A percentile compares a stretch with the other conserved stretches of the same genome.
phyloP scores from a whole-genome alignment of 257 asterid species.

The Penstemon newberryi region DNA sequence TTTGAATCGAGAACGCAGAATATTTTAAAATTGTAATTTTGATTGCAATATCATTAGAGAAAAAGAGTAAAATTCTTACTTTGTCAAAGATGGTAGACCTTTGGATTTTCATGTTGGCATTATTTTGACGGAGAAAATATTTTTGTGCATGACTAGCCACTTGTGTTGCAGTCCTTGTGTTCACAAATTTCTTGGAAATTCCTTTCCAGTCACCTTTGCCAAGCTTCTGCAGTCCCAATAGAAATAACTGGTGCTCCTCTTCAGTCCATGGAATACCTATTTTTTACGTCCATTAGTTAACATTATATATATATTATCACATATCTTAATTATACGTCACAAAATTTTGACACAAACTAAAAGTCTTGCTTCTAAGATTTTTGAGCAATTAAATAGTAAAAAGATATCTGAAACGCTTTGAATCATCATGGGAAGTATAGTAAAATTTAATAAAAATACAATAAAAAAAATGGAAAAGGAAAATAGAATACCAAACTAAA shows the following conservation, averaged over 20 bases:
- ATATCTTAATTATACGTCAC: no score
- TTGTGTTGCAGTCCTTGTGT: slow-evolving; percentile 44
- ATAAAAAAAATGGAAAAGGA: no score
- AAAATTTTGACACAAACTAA: no score
- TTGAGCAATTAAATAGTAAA: no score
- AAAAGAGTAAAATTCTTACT: slow-evolving; percentile 8
- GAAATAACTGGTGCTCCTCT: slow-evolving; percentile 43
- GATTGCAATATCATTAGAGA: neutral
- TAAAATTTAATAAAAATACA: no score
- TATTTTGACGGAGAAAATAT: slow-evolving; percentile 35
- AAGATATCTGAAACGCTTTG: no score
- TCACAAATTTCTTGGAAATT: slow-evolving; percentile 40
- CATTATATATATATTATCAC: no score
- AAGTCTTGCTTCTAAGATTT: no score
- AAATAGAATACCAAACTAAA: no score
- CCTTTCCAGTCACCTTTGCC: slow-evolving; percentile 58
- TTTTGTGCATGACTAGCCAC: slow-evolving; percentile 51
- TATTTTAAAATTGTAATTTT: neutral
- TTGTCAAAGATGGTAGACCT: slow-evolving; percentile 21
- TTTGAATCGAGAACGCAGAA: neutral
- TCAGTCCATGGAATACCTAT: slow-evolving; percentile 46
- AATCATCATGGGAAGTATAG: no score
- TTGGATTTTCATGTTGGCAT: slow-evolving; percentile 24
- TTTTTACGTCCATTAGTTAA: neutral
- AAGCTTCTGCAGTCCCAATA: slow-evolving; percentile 38